Conservation (phyloP, 495 filamentous ascomycete species). For the Cenococcum geophilum region DNA sequence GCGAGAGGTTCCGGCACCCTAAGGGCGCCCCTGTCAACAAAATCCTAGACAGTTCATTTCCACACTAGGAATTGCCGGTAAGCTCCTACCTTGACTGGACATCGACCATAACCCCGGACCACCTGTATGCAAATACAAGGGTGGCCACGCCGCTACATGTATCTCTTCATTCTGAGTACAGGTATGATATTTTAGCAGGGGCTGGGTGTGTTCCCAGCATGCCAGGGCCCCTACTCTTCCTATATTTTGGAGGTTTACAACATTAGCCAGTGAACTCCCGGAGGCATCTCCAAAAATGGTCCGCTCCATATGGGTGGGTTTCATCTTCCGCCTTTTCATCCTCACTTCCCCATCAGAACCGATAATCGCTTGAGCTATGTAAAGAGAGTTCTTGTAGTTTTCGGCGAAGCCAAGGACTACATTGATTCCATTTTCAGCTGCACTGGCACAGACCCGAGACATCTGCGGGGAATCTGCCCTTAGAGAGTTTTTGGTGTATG, state of each 20-base stretch:
- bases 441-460: conserved; percentile 40
- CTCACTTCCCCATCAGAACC: conserved; percentile 42
- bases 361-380: conserved; percentile 54
- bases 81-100: conserved; percentile 37
- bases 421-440: conserved; percentile 42
- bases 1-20: conserved; percentile 41
- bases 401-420: conserved; percentile 54
- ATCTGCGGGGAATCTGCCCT: conserved; percentile 44
- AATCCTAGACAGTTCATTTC: no score
- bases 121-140: conserved; percentile 1
- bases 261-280: conserved; percentile 41
- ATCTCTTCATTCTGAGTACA: conserved; percentile 47
- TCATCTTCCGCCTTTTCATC: conserved; percentile 50
- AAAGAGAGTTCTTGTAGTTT: conserved; percentile 43
- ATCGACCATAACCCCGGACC: conserved; percentile 35
- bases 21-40: neutral
- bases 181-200: conserved; percentile 55
- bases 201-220: conserved; percentile 58
- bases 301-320: conserved; percentile 58
- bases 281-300: conserved; percentile 54
- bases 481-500: conserved; percentile 51
- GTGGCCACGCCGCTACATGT: conserved; percentile 57
- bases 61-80: no score
- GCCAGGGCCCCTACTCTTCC: conserved; percentile 45
- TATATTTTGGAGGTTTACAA: conserved; percentile 40